Evolutionary conservation across 2,329 filamentous ascomycete species (phyloP).

Genomic region (Colletotrichum sojae): DNA sequence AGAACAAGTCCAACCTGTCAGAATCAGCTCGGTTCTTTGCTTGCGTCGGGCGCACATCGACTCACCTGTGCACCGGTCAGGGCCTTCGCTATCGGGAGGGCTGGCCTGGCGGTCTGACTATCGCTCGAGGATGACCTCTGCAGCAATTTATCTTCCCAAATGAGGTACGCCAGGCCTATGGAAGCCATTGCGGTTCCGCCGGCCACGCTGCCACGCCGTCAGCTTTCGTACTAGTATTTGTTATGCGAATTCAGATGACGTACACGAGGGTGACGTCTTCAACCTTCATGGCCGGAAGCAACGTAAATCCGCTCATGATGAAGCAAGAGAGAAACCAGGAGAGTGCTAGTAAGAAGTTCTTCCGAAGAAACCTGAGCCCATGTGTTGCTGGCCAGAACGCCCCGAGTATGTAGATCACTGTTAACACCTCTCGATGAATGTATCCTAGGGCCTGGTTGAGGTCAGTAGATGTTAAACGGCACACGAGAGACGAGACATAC

Average conservation of each 20-base stretch:
- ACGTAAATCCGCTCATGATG: slow-evolving; percentile 90
- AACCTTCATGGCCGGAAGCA: slow-evolving; percentile 87
- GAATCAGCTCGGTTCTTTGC: slow-evolving; percentile 35
- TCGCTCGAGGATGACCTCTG: slow-evolving; percentile 8
- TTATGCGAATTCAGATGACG: slow-evolving; percentile 46
- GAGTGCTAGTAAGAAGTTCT: slow-evolving; percentile 73
- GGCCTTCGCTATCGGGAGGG: slow-evolving; percentile 63
- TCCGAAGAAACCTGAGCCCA: slow-evolving; percentile 78
- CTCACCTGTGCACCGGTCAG: slow-evolving; percentile 77
- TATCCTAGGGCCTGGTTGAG: slow-evolving; percentile 85
- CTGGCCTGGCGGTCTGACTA: background rate
- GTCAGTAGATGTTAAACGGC: slow-evolving; percentile 40
- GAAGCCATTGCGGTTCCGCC: slow-evolving; percentile 85
- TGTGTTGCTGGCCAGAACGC: slow-evolving; percentile 84
- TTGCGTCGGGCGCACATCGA: slow-evolving; percentile 11
- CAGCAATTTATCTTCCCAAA: slow-evolving; percentile 76
- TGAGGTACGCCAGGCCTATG: slow-evolving; percentile 82
- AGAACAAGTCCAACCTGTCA: slow-evolving; percentile 79
- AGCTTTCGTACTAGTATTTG: slow-evolving; percentile 35
- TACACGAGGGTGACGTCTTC: slow-evolving; percentile 85
- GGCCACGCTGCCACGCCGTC: slow-evolving; percentile 66
- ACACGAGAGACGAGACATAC: slow-evolving; percentile 60
- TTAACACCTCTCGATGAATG: slow-evolving; percentile 90
- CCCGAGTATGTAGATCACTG: slow-evolving; percentile 81
- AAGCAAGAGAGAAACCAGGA: slow-evolving; percentile 85